A percentile compares a stretch with the other conserved stretches of the same genome.
Evolutionary conservation across 768 basidiomycete genomes (phyloP).

Genomic region (Kwoniella sp.): DNA sequence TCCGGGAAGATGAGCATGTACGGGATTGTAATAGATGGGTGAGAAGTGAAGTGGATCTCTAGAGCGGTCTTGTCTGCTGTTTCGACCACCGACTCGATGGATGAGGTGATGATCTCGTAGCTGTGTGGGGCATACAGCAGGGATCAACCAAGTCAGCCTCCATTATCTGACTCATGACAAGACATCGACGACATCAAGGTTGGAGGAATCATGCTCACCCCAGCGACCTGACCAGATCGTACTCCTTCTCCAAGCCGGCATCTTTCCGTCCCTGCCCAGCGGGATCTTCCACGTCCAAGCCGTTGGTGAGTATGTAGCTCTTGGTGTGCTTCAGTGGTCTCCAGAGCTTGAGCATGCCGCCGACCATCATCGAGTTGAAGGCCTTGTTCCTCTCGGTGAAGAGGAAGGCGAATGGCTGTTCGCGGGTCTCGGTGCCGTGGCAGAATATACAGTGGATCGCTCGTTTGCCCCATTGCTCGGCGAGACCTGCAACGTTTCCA

Average conservation of each 20-base stretch:
- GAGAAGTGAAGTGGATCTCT: slow-evolving; percentile 21
- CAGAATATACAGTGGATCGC: slow-evolving; percentile 45
- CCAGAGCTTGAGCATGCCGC: slow-evolving; percentile 30
- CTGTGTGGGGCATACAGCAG: too few species aligned
- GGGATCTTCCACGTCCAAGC: slow-evolving; percentile 20
- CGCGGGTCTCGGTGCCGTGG: slow-evolving; percentile 43
- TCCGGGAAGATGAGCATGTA: slow-evolving; percentile 34
- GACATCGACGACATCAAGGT: not conserved
- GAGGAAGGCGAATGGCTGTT: slow-evolving; percentile 32
- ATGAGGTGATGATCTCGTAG: slow-evolving; percentile 28
- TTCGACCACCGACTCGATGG: slow-evolving; percentile 17
- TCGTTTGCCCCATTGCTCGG: slow-evolving; percentile 39
- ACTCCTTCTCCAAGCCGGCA: slow-evolving; percentile 27
- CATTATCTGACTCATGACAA: not conserved
- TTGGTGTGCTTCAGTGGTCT: slow-evolving; percentile 19
- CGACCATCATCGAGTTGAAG: slow-evolving; percentile 27
- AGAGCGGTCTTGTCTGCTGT: not conserved
- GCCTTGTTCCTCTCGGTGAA: slow-evolving; percentile 12
- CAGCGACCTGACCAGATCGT: slow-evolving; percentile 20
- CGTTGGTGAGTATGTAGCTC: slow-evolving; percentile 35
- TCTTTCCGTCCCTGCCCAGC: slow-evolving; percentile 26
- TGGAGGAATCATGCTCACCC: slow-evolving; percentile 15
- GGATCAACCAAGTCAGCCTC: too few species aligned
- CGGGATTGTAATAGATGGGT: slow-evolving; percentile 16
- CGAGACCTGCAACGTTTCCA: slow-evolving; percentile 22